phyloP scores from a whole-genome alignment of 1,139 yeast genomes.

The Torulaspora globosa region DNA sequence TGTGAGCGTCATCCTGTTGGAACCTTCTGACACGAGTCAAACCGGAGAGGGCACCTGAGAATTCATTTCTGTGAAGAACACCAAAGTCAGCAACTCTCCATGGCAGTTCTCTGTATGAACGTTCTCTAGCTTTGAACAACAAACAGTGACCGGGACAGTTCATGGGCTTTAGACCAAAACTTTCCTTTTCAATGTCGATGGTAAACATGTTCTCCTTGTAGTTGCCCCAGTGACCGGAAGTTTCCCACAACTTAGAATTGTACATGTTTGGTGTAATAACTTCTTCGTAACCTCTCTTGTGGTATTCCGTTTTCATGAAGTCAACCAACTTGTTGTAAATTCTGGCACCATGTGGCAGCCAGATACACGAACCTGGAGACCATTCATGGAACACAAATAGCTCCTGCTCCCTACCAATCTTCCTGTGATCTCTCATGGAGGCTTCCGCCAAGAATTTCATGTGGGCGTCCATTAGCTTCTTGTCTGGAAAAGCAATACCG shows the following conservation, averaged over 20 bases:
- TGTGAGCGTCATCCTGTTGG: constrained; percentile 99
- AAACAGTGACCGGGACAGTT: constrained; percentile 98
- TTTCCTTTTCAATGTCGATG: constrained; percentile 91
- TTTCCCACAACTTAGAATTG: constrained; percentile 93
- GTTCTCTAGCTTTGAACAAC: constrained; percentile 78
- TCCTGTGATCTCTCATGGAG: constrained; percentile 94
- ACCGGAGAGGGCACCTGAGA: constrained; percentile 85
- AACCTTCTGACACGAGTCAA: constrained; percentile 94
- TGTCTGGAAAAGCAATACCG: constrained; percentile 98
- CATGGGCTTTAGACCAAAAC: constrained; percentile 91
- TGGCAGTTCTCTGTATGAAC: constrained; percentile 92
- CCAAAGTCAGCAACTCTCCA: constrained; percentile 97
- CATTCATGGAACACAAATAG: constrained; percentile 90
- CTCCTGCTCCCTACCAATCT: constrained; percentile 94
- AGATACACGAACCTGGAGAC: constrained; percentile 96
- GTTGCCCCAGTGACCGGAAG: constrained; percentile 97
- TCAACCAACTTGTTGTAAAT: constrained; percentile 83
- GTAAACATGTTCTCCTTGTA: constrained; percentile 95
- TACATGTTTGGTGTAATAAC: constrained; percentile 98
- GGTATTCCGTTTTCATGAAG: constrained; percentile 74
- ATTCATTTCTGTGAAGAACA: constrained; percentile 92
- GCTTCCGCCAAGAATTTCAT: constrained; percentile 95
- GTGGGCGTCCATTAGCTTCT: constrained; percentile 93
- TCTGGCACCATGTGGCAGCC: constrained; percentile 98
- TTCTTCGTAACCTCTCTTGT: constrained; percentile 91